Conservation (phyloP, 371 early-diverging fungal species). For the Synchytrium microbalum region DNA sequence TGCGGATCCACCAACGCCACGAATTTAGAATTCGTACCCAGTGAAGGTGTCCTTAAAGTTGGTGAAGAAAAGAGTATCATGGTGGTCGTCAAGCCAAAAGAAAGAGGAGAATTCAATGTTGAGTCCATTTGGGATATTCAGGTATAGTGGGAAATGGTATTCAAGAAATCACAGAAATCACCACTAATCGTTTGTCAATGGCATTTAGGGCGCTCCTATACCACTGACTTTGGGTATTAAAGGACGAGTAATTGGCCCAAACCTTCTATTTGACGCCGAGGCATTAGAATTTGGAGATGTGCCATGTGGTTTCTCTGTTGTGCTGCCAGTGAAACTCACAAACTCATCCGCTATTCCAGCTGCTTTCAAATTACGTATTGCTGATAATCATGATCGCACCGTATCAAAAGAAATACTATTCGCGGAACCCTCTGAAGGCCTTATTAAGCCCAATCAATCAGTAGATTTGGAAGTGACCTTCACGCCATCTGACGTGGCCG, state of each 20-base stretch:
- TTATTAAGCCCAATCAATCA: constrained; percentile 17
- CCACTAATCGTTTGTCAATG: no score
- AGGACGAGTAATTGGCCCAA: constrained; percentile 45
- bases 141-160: constrained; percentile 16
- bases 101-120: constrained; percentile 39
- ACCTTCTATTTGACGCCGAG: constrained; percentile 33
- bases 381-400: constrained; percentile 16
- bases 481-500: constrained; percentile 22
- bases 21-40: constrained; percentile 37
- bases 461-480: constrained; percentile 24
- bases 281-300: constrained; percentile 32
- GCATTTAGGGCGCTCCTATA: constrained; percentile 33
- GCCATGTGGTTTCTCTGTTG: constrained; percentile 33
- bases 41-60: constrained; percentile 25
- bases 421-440: constrained; percentile 21
- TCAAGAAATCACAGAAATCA: no score
- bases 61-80: constrained; percentile 31
- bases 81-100: constrained; percentile 34
- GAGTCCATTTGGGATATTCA: constrained; percentile 38
- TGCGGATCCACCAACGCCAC: constrained; percentile 27
- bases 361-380: constrained; percentile 24
- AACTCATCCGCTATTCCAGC: constrained; percentile 46
- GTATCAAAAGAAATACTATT: constrained; percentile 5
- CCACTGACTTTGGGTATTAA: constrained; percentile 25
- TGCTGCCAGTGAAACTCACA: constrained; percentile 16